phyloP scores from a whole-genome alignment of 2,329 filamentous ascomycete species.

The Pseudocercospora macadamiae region DNA sequence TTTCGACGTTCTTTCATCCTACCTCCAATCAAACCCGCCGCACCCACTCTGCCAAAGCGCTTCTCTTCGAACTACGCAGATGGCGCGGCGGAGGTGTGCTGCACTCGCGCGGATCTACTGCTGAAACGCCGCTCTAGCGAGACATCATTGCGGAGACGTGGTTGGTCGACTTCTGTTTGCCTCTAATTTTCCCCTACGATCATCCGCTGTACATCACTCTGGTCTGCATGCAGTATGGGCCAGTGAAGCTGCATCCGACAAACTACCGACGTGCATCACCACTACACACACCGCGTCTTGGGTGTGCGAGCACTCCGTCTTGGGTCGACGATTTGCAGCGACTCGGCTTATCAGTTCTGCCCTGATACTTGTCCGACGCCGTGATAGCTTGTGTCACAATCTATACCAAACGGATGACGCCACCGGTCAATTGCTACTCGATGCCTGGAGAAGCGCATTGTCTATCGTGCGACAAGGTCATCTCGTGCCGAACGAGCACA shows the following conservation, averaged over 20 bases:
- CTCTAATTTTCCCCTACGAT: neutral
- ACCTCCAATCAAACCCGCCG: neutral
- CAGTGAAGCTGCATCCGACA: neutral
- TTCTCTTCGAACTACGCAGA: neutral
- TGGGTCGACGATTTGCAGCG: neutral
- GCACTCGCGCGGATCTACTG: neutral
- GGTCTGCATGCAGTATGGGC: neutral
- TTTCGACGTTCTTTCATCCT: too few species aligned
- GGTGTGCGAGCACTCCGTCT: neutral
- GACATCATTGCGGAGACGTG: neutral
- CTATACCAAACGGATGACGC: slow-evolving; percentile 3
- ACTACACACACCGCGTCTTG: neutral
- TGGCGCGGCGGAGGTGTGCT: neutral
- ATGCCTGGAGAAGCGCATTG: neutral
- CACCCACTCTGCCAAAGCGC: neutral
- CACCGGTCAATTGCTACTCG: too few species aligned
- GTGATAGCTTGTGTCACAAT: neutral
- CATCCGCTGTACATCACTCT: neutral
- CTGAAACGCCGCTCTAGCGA: neutral
- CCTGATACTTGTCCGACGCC: neutral
- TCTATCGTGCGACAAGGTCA: neutral
- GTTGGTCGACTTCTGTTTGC: neutral
- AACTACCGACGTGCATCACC: neutral
- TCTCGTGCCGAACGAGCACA: neutral
- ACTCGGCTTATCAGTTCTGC: slow-evolving; percentile 4